Evolutionary conservation across 345 rosid genomes (phyloP).

Genomic region (Eucalyptus curtisii): DNA sequence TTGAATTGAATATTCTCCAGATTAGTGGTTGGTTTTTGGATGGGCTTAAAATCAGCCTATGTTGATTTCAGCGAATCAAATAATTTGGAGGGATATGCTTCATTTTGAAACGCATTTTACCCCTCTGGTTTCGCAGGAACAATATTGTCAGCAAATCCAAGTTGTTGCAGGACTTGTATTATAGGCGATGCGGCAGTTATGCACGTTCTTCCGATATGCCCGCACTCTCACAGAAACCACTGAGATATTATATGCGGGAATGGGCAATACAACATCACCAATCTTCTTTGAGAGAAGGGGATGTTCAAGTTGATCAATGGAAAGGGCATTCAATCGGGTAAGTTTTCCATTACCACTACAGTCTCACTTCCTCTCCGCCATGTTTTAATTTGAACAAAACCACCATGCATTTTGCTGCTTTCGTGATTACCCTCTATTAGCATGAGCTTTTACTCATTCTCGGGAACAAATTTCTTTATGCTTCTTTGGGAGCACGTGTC

Average conservation of each 20-base stretch:
- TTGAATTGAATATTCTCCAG: background rate
- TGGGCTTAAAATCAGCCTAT: background rate
- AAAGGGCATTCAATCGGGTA: conserved; percentile 71
- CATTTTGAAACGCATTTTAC: background rate
- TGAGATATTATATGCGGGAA: conserved; percentile 28
- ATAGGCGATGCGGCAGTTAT: conserved; percentile 20
- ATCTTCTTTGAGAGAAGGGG: conserved; percentile 27
- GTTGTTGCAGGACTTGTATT: conserved; percentile 38
- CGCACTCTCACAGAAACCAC: conserved; percentile 14
- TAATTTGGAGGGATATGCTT: background rate
- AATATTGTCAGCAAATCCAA: conserved; percentile 29
- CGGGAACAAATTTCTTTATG: background rate
- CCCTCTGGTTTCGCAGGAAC: conserved; percentile 31
- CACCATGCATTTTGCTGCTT: background rate
- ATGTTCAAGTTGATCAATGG: conserved; percentile 58
- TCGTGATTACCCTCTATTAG: background rate
- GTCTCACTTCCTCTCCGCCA: background rate
- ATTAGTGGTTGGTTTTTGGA: background rate
- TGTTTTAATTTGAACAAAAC: background rate
- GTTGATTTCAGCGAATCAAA: background rate
- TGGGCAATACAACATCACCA: conserved; percentile 61
- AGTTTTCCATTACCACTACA: background rate
- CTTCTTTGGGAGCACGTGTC: background rate
- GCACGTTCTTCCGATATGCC: background rate
- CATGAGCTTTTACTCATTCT: background rate